Evolutionary conservation across 768 basidiomycete genomes (phyloP), one percentile per base, ranked within the genome.

Genomic region (Cystofilobasidium macerans): DNA sequence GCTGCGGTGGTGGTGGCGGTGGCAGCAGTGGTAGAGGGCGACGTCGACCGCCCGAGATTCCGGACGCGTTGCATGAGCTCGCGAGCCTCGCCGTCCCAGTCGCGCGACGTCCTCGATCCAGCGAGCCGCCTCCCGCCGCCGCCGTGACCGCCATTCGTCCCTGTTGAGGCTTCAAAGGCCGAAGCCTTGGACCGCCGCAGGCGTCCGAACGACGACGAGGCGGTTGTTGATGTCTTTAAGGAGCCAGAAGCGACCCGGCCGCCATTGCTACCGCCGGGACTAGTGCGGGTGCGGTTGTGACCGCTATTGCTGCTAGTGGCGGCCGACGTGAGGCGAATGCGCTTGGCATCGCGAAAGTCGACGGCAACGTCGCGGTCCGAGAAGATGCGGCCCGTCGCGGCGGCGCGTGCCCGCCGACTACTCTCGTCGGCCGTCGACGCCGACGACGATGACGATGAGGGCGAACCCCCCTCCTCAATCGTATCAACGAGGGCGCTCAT

Each of bases 401-500:
- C 18, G 33, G 24, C 36, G 42, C 24, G 24, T 28, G 26, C 30
- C 26, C 26, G 13, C n/a, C n/a, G n/a, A n/a, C n/a, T n/a, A n/a
- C n/a, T n/a, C n/a, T n/a, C n/a, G n/a, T n/a, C n/a, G n/a, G n/a
- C 18, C 30, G 38, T 30, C 47, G 26, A 28, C 32, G 48, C 22
- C 32, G 32, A 69, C 16, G 64, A 67, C 0, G 38, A 18, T 3
- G 69, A 65, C 4, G 62, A 36, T 9, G 72, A n/a, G 70, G 71
- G 14, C 71, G 71, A 30, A 70, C 72, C 4, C 70, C 71, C 9
- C 69, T 65, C 38, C 73, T 89, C 91, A 68, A 97, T 93, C 2
- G 90, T 89, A 70, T 95, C 93, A 2, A 94, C 91, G 77, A 98
- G 83, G 0, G 88, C 90, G 2, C 89, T 90, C 48, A 98, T 83